Evolutionary conservation across 192 early-diverging fungal genomes (phyloP).

Genomic region (Coemansia sp.): DNA sequence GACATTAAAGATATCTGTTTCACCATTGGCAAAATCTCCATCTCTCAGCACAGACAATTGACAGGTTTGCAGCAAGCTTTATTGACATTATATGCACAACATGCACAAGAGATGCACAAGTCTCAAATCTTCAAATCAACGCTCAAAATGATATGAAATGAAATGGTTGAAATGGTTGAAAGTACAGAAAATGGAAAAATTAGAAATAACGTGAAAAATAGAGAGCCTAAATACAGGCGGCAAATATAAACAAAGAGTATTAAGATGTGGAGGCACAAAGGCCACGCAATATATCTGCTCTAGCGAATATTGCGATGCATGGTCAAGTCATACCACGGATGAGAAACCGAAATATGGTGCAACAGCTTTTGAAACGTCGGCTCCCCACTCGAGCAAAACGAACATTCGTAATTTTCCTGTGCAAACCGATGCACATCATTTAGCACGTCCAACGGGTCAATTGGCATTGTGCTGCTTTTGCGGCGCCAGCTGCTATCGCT

Average conservation of each 20-base stretch:
- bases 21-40: background rate
- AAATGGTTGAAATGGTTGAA: background rate
- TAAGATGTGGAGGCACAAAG: too few species aligned
- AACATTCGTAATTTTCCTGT: slow-evolving; percentile 45
- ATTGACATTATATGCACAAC: background rate
- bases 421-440: slow-evolving; percentile 14
- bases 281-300: background rate
- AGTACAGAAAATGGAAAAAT: background rate
- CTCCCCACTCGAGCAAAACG: slow-evolving; percentile 29
- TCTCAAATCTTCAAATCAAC: background rate
- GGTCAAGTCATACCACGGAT: slow-evolving; percentile 43
- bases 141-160: background rate
- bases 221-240: background rate
- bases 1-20: too few species aligned
- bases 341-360: slow-evolving; percentile 19
- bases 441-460: slow-evolving; percentile 6
- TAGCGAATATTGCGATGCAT: slow-evolving; percentile 36
- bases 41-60: background rate
- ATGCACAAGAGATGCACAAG: background rate
- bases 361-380: slow-evolving; percentile 28
- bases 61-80: background rate
- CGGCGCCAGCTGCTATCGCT: background rate
- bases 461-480: background rate
- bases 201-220: background rate
- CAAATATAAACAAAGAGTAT: background rate